A percentile compares a stretch with the other conserved stretches of the same genome.
phyloP scores from a whole-genome alignment of 371 early-diverging fungal genomes.

The Actinomortierella wolfii region DNA sequence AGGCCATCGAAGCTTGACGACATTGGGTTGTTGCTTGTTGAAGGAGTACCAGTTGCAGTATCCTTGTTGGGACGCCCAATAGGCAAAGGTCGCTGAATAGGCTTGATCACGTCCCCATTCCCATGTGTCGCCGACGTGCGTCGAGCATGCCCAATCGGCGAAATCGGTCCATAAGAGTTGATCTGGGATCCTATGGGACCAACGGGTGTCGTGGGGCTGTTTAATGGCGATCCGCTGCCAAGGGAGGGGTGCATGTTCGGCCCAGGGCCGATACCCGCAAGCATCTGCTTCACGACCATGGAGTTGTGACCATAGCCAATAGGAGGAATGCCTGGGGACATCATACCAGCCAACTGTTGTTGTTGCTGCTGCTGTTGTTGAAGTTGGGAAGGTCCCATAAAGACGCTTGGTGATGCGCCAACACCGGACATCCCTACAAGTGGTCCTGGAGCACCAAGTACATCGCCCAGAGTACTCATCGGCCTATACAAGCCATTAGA shows the following conservation, averaged over 20 bases:
- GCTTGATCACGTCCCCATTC: constrained; percentile 28
- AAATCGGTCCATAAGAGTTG: constrained; percentile 36
- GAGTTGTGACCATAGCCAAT: constrained; percentile 30
- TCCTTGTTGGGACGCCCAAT: constrained; percentile 44
- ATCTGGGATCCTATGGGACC: constrained; percentile 39
- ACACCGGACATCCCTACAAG: too few relatives aligned
- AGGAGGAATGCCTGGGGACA: constrained; percentile 33
- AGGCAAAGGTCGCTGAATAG: constrained; percentile 40
- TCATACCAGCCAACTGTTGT: constrained; percentile 26
- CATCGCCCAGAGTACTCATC: too few relatives aligned
- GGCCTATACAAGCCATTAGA: too few relatives aligned
- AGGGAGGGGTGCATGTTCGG: too few relatives aligned
- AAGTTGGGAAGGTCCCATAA: too few relatives aligned
- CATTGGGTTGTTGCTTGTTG: constrained; percentile 1
- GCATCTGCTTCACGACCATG: too few relatives aligned
- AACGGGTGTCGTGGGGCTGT: constrained; percentile 33
- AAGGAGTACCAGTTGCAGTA: constrained; percentile 4
- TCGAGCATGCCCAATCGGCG: constrained; percentile 40
- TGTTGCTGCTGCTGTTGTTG: constrained; percentile 22
- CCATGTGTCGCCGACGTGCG: constrained; percentile 44
- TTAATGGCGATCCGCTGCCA: constrained; percentile 23
- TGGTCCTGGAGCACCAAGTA: too few relatives aligned
- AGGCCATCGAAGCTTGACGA: constrained; percentile 41
- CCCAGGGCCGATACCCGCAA: too few relatives aligned
- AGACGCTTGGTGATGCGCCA: too few relatives aligned